Conservation (phyloP, 495 filamentous ascomycete genomes). For the Pyronema domesticum region DNA sequence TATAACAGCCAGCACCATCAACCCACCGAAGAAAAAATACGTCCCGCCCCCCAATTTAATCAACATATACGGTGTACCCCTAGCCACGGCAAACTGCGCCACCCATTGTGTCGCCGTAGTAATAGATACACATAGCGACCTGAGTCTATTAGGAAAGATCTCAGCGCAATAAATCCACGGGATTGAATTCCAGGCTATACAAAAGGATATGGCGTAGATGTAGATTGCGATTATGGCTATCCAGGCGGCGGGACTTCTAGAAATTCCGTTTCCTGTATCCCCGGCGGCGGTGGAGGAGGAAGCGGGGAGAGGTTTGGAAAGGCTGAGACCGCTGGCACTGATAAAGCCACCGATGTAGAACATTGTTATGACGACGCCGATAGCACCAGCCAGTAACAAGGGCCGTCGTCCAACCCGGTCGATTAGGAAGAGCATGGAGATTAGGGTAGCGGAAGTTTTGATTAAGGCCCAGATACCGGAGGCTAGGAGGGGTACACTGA, state of each 20-base stretch:
- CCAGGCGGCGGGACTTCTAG: constrained; percentile 28
- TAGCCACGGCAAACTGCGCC: constrained; percentile 32
- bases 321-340: constrained; percentile 19
- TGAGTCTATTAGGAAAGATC: constrained; percentile 47
- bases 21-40: constrained; percentile 28
- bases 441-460: constrained; percentile 28
- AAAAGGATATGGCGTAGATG: constrained; percentile 44
- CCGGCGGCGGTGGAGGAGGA: constrained; percentile 11
- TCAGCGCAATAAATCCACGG: constrained; percentile 62
- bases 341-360: constrained; percentile 52
- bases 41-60: constrained; percentile 33
- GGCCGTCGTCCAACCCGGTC: constrained; percentile 58
- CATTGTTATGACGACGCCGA: constrained; percentile 44
- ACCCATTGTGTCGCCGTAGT: constrained; percentile 31
- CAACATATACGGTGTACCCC: constrained; percentile 31
- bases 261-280: constrained; percentile 25
- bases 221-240: constrained; percentile 49
- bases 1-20: constrained; percentile 28
- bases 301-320: constrained; percentile 1
- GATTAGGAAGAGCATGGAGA: constrained; percentile 44
- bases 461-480: constrained; percentile 36
- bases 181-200: constrained; percentile 47
- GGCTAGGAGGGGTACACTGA: constrained; percentile 28
- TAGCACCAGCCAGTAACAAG: constrained; percentile 45
- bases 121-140: constrained; percentile 33